Conservation (phyloP, 306 rosid species). For the cucumber (Cucumis sativus) region Cucumber_9930_V3 NC_026657.2:9970001-9970500, state of each 20-base stretch:
- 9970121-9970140: conserved; percentile 62
- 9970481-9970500: conserved; percentile 35
- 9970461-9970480: conserved; percentile 50
- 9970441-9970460: conserved; percentile 63
- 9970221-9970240: conserved; percentile 64
- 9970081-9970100: conserved; percentile 56
- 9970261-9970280: conserved; percentile 53
- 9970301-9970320: conserved; percentile 40
- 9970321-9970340: conserved; percentile 79
- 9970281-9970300: conserved; percentile 42
- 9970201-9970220: conserved; percentile 30
- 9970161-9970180: conserved; percentile 57
- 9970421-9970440: conserved; percentile 55
- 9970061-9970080: conserved; percentile 55
- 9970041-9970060: conserved; percentile 48
- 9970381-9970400: conserved; percentile 54
- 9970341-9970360: conserved; percentile 70
- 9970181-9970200: conserved; percentile 44
- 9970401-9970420: conserved; percentile 41
- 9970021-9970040: conserved; percentile 75
- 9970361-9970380: conserved; percentile 44
- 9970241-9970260: conserved; percentile 71
- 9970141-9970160: conserved; percentile 76
- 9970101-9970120: conserved; percentile 39
- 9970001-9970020: conserved; percentile 49